Evolutionary conservation across 208 protist genomes (phyloP).

Genomic region (Porcisia deanei): DNA sequence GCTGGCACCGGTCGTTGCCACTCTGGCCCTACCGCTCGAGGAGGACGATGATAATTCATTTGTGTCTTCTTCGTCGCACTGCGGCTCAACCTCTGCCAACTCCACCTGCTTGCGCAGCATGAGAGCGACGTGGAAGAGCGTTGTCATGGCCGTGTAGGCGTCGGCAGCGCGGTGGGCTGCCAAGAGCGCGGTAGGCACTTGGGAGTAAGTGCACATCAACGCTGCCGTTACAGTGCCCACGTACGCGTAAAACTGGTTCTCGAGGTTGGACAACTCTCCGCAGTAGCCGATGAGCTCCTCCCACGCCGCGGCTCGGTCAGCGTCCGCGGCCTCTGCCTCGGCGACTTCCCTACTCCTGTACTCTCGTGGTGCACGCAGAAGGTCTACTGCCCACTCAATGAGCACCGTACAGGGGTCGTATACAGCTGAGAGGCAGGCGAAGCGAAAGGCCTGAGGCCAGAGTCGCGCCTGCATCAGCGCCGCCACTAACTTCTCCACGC

Average conservation of each 20-base stretch:
- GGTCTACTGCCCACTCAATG: constrained; percentile 60
- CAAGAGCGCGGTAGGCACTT: constrained; percentile 50
- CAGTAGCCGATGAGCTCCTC: constrained; percentile 57
- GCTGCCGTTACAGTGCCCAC: constrained; percentile 55
- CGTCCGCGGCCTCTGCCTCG: constrained; percentile 22
- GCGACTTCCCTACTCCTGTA: constrained; percentile 3
- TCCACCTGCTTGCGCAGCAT: constrained; percentile 32
- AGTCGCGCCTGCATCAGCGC: constrained; percentile 71
- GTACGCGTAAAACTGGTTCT: constrained; percentile 61
- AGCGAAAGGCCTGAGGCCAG: constrained; percentile 73
- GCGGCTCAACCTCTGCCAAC: constrained; percentile 3
- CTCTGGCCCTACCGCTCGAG: neutral
- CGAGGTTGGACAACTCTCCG: constrained; percentile 53
- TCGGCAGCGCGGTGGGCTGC: constrained; percentile 46
- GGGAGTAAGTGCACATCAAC: constrained; percentile 42
- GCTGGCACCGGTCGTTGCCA: too few relatives aligned
- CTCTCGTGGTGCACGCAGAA: constrained; percentile 30
- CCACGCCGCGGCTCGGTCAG: constrained; percentile 45
- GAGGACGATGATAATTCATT: constrained; percentile 6
- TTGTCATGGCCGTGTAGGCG: constrained; percentile 67
- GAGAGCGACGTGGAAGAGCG: constrained; percentile 63
- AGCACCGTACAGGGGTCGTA: constrained; percentile 54
- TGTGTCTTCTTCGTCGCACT: constrained; percentile 1
- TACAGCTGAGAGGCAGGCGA: constrained; percentile 42
- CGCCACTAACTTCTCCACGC: constrained; percentile 50